Evolutionary conservation across 768 basidiomycete genomes (phyloP).

Genomic region (Phallus indusiatus): DNA sequence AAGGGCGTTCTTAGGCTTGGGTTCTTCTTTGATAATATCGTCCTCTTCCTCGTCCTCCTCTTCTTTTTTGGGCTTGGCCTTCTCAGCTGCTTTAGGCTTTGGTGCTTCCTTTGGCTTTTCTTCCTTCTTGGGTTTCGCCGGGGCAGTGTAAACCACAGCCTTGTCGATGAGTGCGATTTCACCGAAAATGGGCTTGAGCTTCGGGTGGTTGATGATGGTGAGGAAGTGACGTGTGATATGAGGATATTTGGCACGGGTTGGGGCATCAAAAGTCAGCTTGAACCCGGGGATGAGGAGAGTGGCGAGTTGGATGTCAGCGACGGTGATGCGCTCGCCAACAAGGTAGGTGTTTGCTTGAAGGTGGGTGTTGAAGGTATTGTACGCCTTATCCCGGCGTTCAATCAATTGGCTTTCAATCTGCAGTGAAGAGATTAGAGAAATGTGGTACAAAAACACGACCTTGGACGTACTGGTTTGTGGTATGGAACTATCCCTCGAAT

Average conservation of each 20-base stretch:
- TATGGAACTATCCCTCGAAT: constrained; percentile 53
- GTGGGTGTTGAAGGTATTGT: constrained; percentile 64
- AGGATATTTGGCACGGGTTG: constrained; percentile 54
- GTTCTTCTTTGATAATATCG: constrained; percentile 61
- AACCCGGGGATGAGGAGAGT: constrained; percentile 46
- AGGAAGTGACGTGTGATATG: constrained; percentile 79
- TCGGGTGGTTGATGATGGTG: constrained; percentile 80
- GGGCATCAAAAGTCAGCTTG: constrained; percentile 48
- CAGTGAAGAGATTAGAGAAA: constrained; percentile 1
- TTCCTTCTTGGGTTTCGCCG: constrained; percentile 57
- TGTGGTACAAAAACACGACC: neutral
- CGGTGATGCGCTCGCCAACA: constrained; percentile 88
- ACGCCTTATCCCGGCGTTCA: constrained; percentile 46
- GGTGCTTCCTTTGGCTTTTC: constrained; percentile 30
- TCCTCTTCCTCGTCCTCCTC: constrained; percentile 52
- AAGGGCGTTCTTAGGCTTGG: constrained; percentile 91
- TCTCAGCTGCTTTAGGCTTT: constrained; percentile 33
- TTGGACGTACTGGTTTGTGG: constrained; percentile 65
- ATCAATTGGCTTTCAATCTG: constrained; percentile 50
- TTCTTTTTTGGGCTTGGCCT: constrained; percentile 54
- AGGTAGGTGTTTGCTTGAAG: constrained; percentile 79
- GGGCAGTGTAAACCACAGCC: constrained; percentile 58
- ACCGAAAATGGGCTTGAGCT: constrained; percentile 59
- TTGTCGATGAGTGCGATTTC: constrained; percentile 57
- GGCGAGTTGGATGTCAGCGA: constrained; percentile 77